Base-by-base conservation (phyloP, 2,329 filamentous ascomycete species). In the Mariannaea sp. region DNA sequence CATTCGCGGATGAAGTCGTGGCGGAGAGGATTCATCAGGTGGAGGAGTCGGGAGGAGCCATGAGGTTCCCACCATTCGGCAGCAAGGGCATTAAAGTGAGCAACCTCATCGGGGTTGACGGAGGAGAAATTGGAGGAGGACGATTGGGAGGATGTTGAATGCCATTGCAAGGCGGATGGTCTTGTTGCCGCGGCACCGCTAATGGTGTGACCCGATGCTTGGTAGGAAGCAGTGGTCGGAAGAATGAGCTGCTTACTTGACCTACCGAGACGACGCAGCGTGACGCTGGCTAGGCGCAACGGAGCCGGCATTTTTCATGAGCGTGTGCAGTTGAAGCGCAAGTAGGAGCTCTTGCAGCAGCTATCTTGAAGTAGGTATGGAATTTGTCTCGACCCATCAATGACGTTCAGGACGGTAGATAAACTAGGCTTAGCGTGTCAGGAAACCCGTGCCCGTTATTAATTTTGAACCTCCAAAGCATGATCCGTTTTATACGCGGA, bases 31-130 rank as follows among this genome's bases (percentile, higher is more conserved):
- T 99, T 97, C 93, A 99, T 97, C 62, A 96, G 87, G 73, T 99
- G 94, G 2, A 99, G 85, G 53, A 97, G 85, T 32, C 93, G 86
- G 4, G 92, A 97, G 6, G 93, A 88, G 45, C 94, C 94, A 69
- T 96, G 86, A 1, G 93, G 90, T 73, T 97, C 92, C 94, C 94
- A 99, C 94, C 94, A 99, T 66, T 88, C 88, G 61, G 89, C 90
- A 60, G 94, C 94, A 67, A 99, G 90, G 58, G 86, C 85, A 68
- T 92, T 92, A 82, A 99, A 99, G 78, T 99, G 94, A 14, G 89
- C 89, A 60, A 99, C 85, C 77, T 99, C 93, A 61, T 87, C 84
- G 47, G 89, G 83, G 66, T 95, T 95, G 73, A 99, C 90, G 49
- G 90, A 92, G 41, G 88, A 85, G 65, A 75, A 79, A 49, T 71